Percentiles rank a stretch among this genome's conserved stretches.
These are phyloP conservation scores for Eustoma russellianum DNA, from an alignment of 257 asterid species.

Conservation along the genomic window DNA sequence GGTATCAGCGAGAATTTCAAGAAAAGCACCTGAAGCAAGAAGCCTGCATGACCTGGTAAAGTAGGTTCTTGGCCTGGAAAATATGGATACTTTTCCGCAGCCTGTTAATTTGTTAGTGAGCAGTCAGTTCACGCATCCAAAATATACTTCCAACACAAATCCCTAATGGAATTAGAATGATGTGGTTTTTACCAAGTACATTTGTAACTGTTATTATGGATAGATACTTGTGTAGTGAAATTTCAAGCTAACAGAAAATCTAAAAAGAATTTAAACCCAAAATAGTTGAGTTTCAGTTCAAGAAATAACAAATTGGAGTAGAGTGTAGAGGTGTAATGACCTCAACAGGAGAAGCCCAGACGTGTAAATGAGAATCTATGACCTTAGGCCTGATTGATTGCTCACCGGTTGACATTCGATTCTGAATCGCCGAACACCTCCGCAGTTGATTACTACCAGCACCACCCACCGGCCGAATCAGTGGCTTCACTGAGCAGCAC, in stretches of 20 bases:
- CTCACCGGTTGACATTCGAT: constrained; percentile 29
- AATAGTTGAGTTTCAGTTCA: no score
- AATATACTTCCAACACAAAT: no score
- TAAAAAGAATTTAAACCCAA: background rate
- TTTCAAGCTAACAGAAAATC: background rate
- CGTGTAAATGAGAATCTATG: constrained; percentile 87
- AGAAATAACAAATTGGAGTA: no score
- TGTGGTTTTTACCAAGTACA: background rate
- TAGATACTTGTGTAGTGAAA: background rate
- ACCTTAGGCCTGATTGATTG: constrained; percentile 23
- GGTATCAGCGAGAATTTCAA: background rate
- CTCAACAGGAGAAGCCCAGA: constrained; percentile 78
- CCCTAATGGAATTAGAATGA: background rate
- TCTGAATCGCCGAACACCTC: background rate
- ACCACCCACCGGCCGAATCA: background rate
- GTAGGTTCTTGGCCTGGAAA: constrained; percentile 86
- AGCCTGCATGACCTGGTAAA: constrained; percentile 60
- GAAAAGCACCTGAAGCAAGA: constrained; percentile 54
- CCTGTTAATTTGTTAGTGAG: constrained; percentile 22
- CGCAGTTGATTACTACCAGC: no score
- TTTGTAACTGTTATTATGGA: no score
- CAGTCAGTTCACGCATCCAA: no score
- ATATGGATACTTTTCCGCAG: constrained; percentile 64
- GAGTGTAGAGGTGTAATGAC: constrained; percentile 10
- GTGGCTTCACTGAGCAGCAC: constrained; percentile 21